phyloP scores from a whole-genome alignment of 371 early-diverging fungal genomes.

The Mucor circinelloides region DNA sequence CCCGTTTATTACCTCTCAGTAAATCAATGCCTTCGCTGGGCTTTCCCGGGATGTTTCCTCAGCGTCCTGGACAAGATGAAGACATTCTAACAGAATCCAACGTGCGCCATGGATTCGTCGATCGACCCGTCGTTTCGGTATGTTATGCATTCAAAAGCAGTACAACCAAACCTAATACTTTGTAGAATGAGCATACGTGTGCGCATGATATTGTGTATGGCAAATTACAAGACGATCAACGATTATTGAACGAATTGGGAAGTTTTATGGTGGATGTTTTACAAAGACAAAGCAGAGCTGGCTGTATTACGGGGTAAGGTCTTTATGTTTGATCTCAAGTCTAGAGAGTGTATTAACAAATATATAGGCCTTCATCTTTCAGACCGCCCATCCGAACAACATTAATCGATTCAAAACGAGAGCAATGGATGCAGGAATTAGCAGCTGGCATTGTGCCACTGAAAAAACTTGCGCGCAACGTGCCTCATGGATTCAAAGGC shows the following conservation, averaged over 20 bases:
- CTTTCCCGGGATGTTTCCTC: constrained; percentile 74
- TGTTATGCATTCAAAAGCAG: constrained; percentile 7
- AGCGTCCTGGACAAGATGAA: constrained; percentile 60
- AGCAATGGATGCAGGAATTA: constrained; percentile 64
- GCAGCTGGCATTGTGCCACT: constrained; percentile 58
- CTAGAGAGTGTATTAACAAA: too few species aligned
- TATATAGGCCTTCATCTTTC: constrained; percentile 57
- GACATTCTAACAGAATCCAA: constrained; percentile 66
- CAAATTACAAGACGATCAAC: constrained; percentile 54
- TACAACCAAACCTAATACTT: background rate
- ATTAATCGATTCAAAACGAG: constrained; percentile 58
- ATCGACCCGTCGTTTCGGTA: constrained; percentile 57
- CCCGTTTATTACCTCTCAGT: constrained; percentile 43
- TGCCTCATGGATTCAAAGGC: constrained; percentile 69
- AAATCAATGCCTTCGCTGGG: constrained; percentile 56
- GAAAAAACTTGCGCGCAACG: constrained; percentile 58
- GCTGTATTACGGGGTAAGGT: constrained; percentile 55
- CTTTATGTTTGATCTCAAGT: too few species aligned
- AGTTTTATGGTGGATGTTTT: constrained; percentile 63
- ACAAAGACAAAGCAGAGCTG: constrained; percentile 54
- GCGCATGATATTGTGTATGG: constrained; percentile 56
- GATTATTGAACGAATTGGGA: constrained; percentile 54
- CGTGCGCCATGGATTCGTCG: constrained; percentile 73
- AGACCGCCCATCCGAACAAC: constrained; percentile 60
- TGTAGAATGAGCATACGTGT: constrained; percentile 51